These are phyloP conservation scores for Fusarium verticillioides DNA, from an alignment of 2,329 filamentous ascomycete genomes.

Conservation along the genomic window DNA sequence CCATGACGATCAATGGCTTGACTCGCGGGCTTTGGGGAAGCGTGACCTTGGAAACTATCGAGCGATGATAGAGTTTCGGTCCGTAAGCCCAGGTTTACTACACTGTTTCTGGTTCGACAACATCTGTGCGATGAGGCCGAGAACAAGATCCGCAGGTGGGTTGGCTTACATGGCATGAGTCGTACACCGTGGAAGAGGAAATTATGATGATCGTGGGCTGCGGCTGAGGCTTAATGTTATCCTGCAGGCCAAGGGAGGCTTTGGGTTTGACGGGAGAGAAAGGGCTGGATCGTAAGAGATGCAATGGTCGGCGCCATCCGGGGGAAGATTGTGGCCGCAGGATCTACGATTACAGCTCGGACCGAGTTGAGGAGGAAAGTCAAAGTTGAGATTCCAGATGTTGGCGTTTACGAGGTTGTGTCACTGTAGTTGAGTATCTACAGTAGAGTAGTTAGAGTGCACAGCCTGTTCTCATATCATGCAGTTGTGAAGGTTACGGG, in stretches of 20 bases:
- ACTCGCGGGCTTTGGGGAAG: conserved; percentile 18
- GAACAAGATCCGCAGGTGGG: conserved; percentile 16
- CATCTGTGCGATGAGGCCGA: conserved; percentile 18
- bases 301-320: conserved; percentile 37
- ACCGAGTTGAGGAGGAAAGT: conserved; percentile 23
- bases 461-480: neutral
- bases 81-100: conserved; percentile 1
- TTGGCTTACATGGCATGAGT: conserved; percentile 29
- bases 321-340: conserved; percentile 13
- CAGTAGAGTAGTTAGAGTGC: neutral
- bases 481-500: neutral
- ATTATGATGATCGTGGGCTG: conserved; percentile 5
- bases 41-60: conserved; percentile 25
- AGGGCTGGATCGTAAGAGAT: conserved; percentile 13
- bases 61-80: conserved; percentile 25
- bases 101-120: neutral
- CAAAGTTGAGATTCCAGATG: conserved; percentile 1
- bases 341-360: conserved; percentile 29
- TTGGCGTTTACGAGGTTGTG: neutral
- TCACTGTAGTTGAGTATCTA: neutral
- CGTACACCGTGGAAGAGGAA: conserved; percentile 1
- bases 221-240: conserved; percentile 9
- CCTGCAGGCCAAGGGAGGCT: conserved; percentile 4
- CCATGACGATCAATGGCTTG: conserved; percentile 24
- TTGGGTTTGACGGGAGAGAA: conserved; percentile 6